Evolutionary conservation across 108 stramenopile genomes (phyloP), one percentile per base, ranked within the genome.

Genomic region (Aureococcus anophagefferens): DNA sequence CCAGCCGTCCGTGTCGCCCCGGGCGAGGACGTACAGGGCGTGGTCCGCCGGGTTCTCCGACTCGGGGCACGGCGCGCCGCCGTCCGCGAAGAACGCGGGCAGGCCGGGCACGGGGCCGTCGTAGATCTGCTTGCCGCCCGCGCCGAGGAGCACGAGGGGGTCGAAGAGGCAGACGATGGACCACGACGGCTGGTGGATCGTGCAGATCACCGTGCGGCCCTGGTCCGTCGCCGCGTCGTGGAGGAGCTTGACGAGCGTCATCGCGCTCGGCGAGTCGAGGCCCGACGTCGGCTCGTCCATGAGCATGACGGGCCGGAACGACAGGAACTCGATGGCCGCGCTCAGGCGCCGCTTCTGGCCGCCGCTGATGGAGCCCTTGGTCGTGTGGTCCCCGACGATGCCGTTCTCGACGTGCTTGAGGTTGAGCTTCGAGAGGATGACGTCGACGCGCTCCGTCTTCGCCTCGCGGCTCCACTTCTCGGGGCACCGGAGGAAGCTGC

Each of bases 211-310:
- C 30, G 76, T 29, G 51, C 68, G 32, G 18, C 14, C 37, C 25
- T 33, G 9, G 5, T 13, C 46, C 46, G 13, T n/a, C 13, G 40
- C 13, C 40, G 40, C 13, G 5, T 44, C 9, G 5, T 44, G 5
- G 51, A 59, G 51, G 51, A 64, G 63, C 33, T 63, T n/a, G 31
- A 70, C 62, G 21, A 75, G 33, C 28, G 51, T 62, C 31, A n/a
- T n/a, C 18, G 78, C 70, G 0, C 46, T 70, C 59, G 44, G 34
- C 62, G 66, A 67, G 64, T 79, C 78, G 11, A 80, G 51, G 11
- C 81, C 81, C n/a, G 77, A 78, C 37, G 81, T 82, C 25, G 78
- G 75, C 64, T 82, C 81, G 66, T 82, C 81, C 21, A 59, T 18
- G 21, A 59, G 25, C 3, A 59, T 1, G 21, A 59, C 21, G 17